phyloP scores from a whole-genome alignment of 2,329 filamentous ascomycete genomes.

The Thelonectria rubi region DNA sequence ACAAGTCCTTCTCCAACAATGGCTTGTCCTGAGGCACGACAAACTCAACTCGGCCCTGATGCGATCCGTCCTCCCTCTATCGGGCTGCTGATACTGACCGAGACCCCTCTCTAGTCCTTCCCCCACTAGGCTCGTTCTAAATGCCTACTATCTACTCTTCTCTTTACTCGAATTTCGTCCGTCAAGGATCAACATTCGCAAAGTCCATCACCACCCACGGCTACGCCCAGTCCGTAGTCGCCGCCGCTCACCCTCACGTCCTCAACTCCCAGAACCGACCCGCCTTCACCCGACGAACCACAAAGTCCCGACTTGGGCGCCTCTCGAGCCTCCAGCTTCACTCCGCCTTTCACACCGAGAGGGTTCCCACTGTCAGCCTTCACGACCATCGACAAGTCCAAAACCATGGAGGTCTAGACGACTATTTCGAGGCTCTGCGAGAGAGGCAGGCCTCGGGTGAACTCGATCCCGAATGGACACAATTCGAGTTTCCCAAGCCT shows the following conservation, averaged over 20 bases:
- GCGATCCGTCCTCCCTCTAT: conserved; percentile 9
- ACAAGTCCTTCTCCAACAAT: conserved; percentile 29
- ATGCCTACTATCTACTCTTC: conserved; percentile 81
- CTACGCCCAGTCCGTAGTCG: conserved; percentile 97
- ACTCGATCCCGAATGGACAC: conserved; percentile 84
- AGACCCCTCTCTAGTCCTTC: conserved; percentile 53
- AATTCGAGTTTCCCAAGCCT: conserved; percentile 87
- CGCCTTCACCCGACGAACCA: conserved; percentile 68
- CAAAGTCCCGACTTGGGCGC: conserved; percentile 60
- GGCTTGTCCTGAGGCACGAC: conserved; percentile 37
- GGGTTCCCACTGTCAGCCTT: conserved; percentile 58
- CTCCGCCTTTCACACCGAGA: conserved; percentile 76
- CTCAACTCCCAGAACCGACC: conserved; percentile 77
- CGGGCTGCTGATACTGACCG: conserved; percentile 38
- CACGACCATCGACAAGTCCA: conserved; percentile 64
- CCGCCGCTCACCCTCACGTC: conserved; percentile 83
- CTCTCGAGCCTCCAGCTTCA: conserved; percentile 71
- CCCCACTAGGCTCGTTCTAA: conserved; percentile 79
- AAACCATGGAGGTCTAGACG: conserved; percentile 76
- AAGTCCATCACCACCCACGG: conserved; percentile 97
- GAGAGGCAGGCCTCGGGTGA: conserved; percentile 72
- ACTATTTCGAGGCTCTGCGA: conserved; percentile 92
- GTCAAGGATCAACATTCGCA: conserved; percentile 84
- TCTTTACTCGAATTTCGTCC: conserved; percentile 84
- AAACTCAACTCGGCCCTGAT: conserved; percentile 9